phyloP scores from a whole-genome alignment of 345 rosid genomes.

The Lumnitzera littorea region DNA sequence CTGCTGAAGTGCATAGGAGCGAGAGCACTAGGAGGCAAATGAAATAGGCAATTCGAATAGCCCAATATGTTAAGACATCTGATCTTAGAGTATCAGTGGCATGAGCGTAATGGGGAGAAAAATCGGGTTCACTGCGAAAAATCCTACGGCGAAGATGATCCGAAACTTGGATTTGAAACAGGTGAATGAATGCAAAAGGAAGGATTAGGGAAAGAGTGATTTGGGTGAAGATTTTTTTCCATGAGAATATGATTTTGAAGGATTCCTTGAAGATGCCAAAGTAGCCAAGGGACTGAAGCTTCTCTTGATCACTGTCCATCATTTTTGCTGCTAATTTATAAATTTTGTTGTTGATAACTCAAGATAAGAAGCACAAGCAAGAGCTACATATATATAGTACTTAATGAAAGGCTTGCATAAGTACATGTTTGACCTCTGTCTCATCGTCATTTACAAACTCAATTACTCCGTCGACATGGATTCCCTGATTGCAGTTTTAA shows the following conservation, averaged over 20 bases:
- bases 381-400: no score
- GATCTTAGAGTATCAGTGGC: conserved; percentile 8
- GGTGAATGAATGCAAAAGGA: conserved; percentile 38
- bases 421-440: no score
- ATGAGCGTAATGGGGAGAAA: neutral
- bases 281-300: conserved; percentile 34
- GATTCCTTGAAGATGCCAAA: conserved; percentile 33
- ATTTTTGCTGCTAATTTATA: no score
- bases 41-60: conserved; percentile 26
- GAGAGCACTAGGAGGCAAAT: conserved; percentile 29
- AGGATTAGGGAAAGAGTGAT: conserved; percentile 36
- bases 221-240: conserved; percentile 35
- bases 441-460: no score
- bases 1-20: conserved; percentile 39
- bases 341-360: no score
- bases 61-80: conserved; percentile 18
- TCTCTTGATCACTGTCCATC: conserved; percentile 38
- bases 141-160: conserved; percentile 14
- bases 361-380: no score
- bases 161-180: conserved; percentile 27
- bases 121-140: neutral
- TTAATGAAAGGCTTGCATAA: no score
- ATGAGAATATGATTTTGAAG: conserved; percentile 35
- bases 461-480: no score
- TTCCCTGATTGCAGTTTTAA: no score